Base-by-base conservation (phyloP, 768 basidiomycete species). In the Lactarius deliciosus region DNA sequence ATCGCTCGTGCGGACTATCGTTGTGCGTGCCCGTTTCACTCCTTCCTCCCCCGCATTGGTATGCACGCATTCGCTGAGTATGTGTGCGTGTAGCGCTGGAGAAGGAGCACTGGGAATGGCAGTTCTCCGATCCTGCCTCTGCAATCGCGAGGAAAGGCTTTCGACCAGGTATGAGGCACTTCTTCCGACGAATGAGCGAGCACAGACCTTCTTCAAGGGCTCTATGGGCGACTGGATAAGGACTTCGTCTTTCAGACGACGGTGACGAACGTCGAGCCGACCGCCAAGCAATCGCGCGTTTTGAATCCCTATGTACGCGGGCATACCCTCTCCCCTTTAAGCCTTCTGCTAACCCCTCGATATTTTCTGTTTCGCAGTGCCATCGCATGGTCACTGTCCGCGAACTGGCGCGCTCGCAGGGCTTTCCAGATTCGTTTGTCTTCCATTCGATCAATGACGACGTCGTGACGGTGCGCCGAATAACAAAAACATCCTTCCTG, bases 321-420 rank as follows among this genome's bases (percentile, higher is more conserved):
- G 36, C 10, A 13, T 11, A 38, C 10, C 34, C 34, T 36, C 10
- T n/a, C n/a, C n/a, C n/a, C n/a, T n/a, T n/a, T n/a, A n/a, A n/a
- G n/a, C 34, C 32, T 32, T 32, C 7, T 10, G 1, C 10, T 10
- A 34, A 34, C 9, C 34, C 34, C 34, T 11, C 1, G 34, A 38
- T 3, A 38, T 38, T 40, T 11, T 36, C 50, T 20, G 43, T 25
- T 57, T 18, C 38, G 15, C 63, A 93, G 91, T 87, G 85, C 68
- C 82, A 82, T 69, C 83, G 92, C 10, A 85, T 91, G 69, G 76
- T 91, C 7, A 88, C 88, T 0, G 86, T 92, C 28, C 83, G 91
- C 6, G 91, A 93, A 73, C 78, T 90, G 16, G 91, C 91, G 9
- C 79, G 92, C 50, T 88, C 89, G 0, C 92, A 94, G 77, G 91